phyloP scores from a whole-genome alignment of 116 monocot genomes.

The Posidonia oceanica region DNA sequence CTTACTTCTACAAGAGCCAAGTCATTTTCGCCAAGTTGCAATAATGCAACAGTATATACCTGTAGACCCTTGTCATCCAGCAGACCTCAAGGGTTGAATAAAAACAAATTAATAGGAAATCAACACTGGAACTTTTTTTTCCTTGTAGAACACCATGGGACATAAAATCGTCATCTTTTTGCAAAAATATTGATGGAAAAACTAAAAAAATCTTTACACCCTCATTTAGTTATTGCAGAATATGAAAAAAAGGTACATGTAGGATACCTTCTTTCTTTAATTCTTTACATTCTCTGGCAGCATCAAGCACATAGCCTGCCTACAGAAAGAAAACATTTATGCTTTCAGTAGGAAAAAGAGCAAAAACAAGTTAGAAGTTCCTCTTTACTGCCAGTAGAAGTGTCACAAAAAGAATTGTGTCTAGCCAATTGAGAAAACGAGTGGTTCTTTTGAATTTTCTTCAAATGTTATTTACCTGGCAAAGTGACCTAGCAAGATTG shows the following conservation, averaged over 20 bases:
- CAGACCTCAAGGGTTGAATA: conserved; percentile 25
- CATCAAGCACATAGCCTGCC: conserved; percentile 63
- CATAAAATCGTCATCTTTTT: no score
- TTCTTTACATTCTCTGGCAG: conserved; percentile 58
- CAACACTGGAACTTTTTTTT: no score
- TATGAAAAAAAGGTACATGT: neutral
- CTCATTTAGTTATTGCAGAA: neutral
- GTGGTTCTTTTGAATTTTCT: no score
- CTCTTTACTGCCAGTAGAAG: neutral
- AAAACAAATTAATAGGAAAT: no score
- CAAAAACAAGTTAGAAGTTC: neutral
- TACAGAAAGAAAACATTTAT: conserved; percentile 17
- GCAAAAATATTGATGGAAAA: neutral
- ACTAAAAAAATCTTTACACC: neutral
- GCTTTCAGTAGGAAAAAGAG: neutral
- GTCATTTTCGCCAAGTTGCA: conserved; percentile 61
- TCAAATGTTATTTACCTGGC: conserved; percentile 36
- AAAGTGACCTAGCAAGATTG: conserved; percentile 84
- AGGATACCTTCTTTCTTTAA: conserved; percentile 62
- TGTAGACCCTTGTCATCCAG: conserved; percentile 54
- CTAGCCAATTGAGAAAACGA: neutral
- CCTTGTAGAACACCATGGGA: no score
- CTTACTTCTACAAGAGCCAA: conserved; percentile 41
- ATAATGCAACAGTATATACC: conserved; percentile 78
- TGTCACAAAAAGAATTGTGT: neutral